phyloP scores from a whole-genome alignment of 2,329 filamentous ascomycete genomes.

The Bipolaris gigantea region DNA sequence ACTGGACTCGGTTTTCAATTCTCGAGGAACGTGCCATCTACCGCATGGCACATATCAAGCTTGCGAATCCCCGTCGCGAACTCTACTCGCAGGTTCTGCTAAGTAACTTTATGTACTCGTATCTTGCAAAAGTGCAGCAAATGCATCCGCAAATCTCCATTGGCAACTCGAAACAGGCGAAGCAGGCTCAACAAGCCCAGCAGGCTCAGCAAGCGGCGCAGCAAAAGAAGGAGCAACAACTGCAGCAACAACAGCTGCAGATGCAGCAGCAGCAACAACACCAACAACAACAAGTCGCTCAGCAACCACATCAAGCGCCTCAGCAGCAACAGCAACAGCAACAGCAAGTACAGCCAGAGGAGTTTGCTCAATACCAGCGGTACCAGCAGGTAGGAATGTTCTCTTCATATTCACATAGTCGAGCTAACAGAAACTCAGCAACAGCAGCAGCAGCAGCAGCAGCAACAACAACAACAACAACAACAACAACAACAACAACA shows the following conservation, averaged over 20 bases:
- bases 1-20: constrained; percentile 93
- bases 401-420: rapidly evolving
- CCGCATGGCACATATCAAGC: constrained; percentile 97
- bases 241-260: constrained; percentile 42
- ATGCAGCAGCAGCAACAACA: constrained; percentile 24
- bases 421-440: background rate
- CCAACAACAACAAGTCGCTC: constrained; percentile 15
- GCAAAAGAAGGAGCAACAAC: constrained; percentile 49
- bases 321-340: constrained; percentile 27
- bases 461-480: constrained; percentile 28
- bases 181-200: constrained; percentile 61
- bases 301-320: constrained; percentile 44
- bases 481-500: constrained; percentile 30
- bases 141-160: constrained; percentile 97
- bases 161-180: constrained; percentile 75
- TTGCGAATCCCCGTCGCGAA: constrained; percentile 92
- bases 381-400: constrained; percentile 38
- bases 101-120: constrained; percentile 99
- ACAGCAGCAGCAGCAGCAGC: constrained; percentile 23
- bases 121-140: constrained; percentile 96
- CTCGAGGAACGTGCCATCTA: constrained; percentile 96
- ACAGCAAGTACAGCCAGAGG: constrained; percentile 43
- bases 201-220: constrained; percentile 50
- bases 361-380: constrained; percentile 46
- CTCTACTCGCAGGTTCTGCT: constrained; percentile 92